Conservation (phyloP, 257 asterid species). For the Solanum appendiculatum region DNA sequence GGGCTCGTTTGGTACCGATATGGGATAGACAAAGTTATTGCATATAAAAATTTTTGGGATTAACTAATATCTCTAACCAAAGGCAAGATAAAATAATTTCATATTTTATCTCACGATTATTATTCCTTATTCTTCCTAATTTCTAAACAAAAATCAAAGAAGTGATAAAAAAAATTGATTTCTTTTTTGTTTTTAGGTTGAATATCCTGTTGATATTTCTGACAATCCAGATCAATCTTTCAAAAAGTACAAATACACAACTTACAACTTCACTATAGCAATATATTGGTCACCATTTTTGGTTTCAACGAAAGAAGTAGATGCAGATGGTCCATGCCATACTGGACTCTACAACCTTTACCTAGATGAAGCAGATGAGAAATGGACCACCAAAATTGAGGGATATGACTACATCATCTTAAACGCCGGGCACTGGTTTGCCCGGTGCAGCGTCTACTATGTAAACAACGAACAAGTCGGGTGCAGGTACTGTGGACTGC, state of each 20-base stretch:
- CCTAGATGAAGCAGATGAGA: constrained; percentile 45
- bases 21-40: background rate
- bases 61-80: background rate
- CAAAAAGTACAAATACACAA: constrained; percentile 32
- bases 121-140: background rate
- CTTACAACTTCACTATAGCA: constrained; percentile 45
- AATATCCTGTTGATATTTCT: constrained; percentile 44
- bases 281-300: constrained; percentile 45
- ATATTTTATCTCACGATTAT: background rate
- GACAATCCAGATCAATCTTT: constrained; percentile 25
- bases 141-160: background rate
- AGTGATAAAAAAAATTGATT: background rate
- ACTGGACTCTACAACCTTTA: constrained; percentile 40
- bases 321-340: constrained; percentile 20
- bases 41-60: no score
- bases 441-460: constrained; percentile 9
- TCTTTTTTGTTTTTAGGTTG: constrained; percentile 25
- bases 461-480: constrained; percentile 9
- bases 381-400: constrained; percentile 42
- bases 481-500: background rate
- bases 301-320: constrained; percentile 28
- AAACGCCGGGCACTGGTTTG: constrained; percentile 64
- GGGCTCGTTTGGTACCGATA: background rate
- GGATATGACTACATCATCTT: constrained; percentile 40
- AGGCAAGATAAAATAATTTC: background rate